Conservation (phyloP, 2,329 filamentous ascomycete species). For the Curvularia eragrostidis region DNA sequence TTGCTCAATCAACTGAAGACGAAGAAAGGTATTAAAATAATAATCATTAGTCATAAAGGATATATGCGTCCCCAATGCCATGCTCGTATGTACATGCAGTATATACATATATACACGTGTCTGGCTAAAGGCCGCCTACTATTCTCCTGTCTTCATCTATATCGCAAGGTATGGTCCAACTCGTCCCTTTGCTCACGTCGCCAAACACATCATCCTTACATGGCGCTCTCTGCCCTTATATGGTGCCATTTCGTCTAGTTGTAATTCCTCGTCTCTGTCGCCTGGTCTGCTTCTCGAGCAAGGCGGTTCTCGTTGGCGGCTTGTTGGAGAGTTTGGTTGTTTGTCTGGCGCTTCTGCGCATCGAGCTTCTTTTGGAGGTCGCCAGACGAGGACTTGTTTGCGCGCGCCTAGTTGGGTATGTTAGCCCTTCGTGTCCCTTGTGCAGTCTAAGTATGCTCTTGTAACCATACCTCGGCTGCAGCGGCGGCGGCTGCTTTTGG, state of each 20-base stretch:
- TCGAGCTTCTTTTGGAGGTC: constrained; percentile 69
- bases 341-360: constrained; percentile 77
- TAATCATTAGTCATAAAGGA: background rate
- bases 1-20: background rate
- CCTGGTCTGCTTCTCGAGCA: constrained; percentile 71
- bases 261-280: constrained; percentile 63
- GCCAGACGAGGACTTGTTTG: constrained; percentile 61
- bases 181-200: background rate
- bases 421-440: constrained; percentile 13
- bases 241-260: constrained; percentile 49
- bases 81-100: background rate
- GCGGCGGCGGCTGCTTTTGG: constrained; percentile 76
- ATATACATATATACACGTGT: background rate
- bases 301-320: constrained; percentile 70
- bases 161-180: background rate
- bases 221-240: background rate
- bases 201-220: background rate
- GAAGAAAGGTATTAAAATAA: background rate
- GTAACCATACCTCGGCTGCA: constrained; percentile 77
- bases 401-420: constrained; percentile 64
- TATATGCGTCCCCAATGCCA: background rate
- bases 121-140: background rate
- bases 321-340: constrained; percentile 70
- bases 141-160: background rate
- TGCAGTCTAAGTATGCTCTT: background rate